Conservation (phyloP, 2,329 filamentous ascomycete genomes). For the Monosporascus sp. region DNA sequence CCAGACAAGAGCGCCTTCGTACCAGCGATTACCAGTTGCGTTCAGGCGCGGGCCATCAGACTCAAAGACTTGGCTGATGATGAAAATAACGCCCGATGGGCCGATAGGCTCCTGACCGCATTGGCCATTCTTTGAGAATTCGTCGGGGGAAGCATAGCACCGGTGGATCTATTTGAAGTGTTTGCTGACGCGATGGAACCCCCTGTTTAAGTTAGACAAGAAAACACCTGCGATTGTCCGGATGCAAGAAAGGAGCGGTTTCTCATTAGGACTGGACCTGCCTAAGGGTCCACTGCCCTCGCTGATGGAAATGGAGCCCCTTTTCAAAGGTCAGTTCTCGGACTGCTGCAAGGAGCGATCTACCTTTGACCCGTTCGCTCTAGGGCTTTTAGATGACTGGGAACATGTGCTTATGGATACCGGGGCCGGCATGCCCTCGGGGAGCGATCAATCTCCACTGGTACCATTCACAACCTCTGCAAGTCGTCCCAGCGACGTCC, state of each 20-base stretch:
- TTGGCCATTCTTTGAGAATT: constrained; percentile 27
- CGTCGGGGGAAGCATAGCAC: constrained; percentile 25
- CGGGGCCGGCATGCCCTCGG: constrained; percentile 16
- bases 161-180: not conserved
- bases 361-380: not conserved
- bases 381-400: constrained; percentile 35
- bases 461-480: not conserved
- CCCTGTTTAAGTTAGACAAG: constrained; percentile 14
- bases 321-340: constrained; percentile 31
- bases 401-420: constrained; percentile 34
- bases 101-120: constrained; percentile 36
- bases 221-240: constrained; percentile 30
- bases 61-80: constrained; percentile 38
- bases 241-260: constrained; percentile 31
- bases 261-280: constrained; percentile 29
- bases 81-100: constrained; percentile 34
- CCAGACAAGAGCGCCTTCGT: constrained; percentile 36
- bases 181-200: not conserved
- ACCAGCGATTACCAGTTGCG: constrained; percentile 27
- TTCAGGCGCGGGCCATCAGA: constrained; percentile 35
- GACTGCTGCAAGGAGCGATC: constrained; percentile 28
- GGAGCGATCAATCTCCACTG: constrained; percentile 1
- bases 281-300: constrained; percentile 28
- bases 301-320: constrained; percentile 28
- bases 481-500: constrained; percentile 18